Conservation (phyloP, 2,329 filamentous ascomycete genomes). For the Knoxdaviesia proteae region DNA sequence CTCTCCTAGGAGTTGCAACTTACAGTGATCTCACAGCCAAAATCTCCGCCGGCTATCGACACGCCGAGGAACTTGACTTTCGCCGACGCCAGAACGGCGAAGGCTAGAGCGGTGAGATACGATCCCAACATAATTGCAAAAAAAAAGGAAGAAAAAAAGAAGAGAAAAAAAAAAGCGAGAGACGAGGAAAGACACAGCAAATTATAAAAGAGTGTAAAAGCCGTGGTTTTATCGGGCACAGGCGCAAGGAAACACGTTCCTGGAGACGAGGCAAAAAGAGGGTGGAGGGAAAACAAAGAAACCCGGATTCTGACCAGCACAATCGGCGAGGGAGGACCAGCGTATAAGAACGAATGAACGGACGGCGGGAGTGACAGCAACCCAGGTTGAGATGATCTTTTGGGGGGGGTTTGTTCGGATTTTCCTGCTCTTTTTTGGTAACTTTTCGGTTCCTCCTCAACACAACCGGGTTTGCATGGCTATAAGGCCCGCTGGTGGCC, state of each 20-base stretch:
- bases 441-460: too few relatives aligned
- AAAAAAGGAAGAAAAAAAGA: background rate
- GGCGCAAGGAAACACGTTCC: background rate
- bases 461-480: too few relatives aligned
- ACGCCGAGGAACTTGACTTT: slow-evolving; percentile 10
- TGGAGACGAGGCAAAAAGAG: background rate
- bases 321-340: background rate
- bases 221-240: background rate
- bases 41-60: slow-evolving; percentile 20
- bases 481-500: too few relatives aligned
- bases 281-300: background rate
- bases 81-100: slow-evolving; percentile 2
- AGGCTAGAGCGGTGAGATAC: background rate
- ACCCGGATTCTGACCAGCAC: background rate
- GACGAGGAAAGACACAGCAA: background rate
- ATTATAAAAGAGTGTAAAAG: background rate
- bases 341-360: too few relatives aligned
- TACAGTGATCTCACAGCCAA: slow-evolving; percentile 21
- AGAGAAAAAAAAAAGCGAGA: background rate
- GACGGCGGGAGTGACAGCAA: too few relatives aligned
- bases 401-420: too few relatives aligned
- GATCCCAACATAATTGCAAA: background rate
- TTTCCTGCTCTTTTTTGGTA: too few relatives aligned
- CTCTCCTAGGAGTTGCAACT: slow-evolving; percentile 3
- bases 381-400: too few relatives aligned